Base-by-base conservation (phyloP, 805 yeast species). In the Ogataea glucozyma region DNA sequence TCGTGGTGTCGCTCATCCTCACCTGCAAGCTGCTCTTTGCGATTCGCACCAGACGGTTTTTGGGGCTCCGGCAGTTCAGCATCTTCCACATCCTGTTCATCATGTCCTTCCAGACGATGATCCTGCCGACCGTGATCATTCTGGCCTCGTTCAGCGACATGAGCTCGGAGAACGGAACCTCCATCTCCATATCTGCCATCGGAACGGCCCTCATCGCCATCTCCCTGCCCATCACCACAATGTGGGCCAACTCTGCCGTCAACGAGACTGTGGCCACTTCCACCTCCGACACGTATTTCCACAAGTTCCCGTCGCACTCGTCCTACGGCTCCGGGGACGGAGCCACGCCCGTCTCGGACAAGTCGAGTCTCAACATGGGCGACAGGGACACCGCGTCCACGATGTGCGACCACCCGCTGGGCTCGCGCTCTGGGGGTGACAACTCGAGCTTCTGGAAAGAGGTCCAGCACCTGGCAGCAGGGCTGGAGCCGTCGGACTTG, bases 51-150 rank as follows among this genome's bases (percentile, higher is more conserved):
- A 76, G 99, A 62, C 72, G 88, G 41, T 76, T 68, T 48, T 61
- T 90, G 38, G 99, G 99, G 0, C 68, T 88, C 46, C 79, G 74
- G 57, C 96, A 88, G 59, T 88, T 90, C 57, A 90, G 84, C 48
- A 80, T 86, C 19, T 78, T 86, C 60, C 96, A 88, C 60, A 79
- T 89, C 26, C 65, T 93, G 33, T 65, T 88, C 45, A 83, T 90
- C 41, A 87, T 87, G 91, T 69, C 88, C 0, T 65, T 79, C 11
- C 98, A 93, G 62, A 81, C 96, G 0, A 76, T 90, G 73, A 61
- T 89, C 8, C 66, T 88, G 14, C 97, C 98, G 3, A 78, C 93
- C 0, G 62, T 82, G 9, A 53, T 91, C 38, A 76, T 84, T 23
- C 71, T 88, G 34, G 56, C 81, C 24, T 76, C 83, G 17, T 65